A percentile compares a stretch with the other conserved stretches of the same genome.
phyloP scores from a whole-genome alignment of 2,329 filamentous ascomycete genomes.

The Aspergillus clavatus region DNA sequence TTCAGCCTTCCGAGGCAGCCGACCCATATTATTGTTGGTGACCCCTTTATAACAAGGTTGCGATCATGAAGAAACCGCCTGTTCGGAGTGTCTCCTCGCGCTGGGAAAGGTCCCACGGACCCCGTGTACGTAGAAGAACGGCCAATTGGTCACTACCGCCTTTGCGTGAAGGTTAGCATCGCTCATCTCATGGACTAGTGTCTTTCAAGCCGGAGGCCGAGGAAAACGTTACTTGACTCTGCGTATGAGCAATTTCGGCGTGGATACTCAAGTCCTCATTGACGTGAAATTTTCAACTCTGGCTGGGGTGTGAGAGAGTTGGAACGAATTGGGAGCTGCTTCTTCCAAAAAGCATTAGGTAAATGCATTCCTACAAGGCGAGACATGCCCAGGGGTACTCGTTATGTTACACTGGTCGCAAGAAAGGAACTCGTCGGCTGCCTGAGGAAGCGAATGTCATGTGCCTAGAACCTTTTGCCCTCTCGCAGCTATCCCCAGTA shows the following conservation, averaged over 20 bases:
- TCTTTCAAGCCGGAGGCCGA: background rate
- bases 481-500: background rate
- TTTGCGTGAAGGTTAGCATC: background rate
- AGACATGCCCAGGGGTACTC: background rate
- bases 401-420: background rate
- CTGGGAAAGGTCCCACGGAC: background rate
- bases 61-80: background rate
- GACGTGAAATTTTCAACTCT: background rate
- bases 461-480: background rate
- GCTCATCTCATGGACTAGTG: background rate
- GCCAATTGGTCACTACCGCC: background rate
- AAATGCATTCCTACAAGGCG: background rate
- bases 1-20: no score
- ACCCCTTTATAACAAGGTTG: no score
- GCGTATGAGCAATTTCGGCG: background rate
- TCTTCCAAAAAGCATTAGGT: background rate
- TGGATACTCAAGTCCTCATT: background rate
- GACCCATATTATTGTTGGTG: no score
- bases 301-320: background rate
- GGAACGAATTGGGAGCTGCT: background rate
- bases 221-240: background rate
- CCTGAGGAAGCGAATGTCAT: background rate
- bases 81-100: background rate
- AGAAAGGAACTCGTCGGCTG: background rate
- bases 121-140: background rate